Evolutionary conservation across 129 eudicot genomes (phyloP), one percentile per base, ranked within the genome.

Genomic region (Tanacetum coccineum): DNA sequence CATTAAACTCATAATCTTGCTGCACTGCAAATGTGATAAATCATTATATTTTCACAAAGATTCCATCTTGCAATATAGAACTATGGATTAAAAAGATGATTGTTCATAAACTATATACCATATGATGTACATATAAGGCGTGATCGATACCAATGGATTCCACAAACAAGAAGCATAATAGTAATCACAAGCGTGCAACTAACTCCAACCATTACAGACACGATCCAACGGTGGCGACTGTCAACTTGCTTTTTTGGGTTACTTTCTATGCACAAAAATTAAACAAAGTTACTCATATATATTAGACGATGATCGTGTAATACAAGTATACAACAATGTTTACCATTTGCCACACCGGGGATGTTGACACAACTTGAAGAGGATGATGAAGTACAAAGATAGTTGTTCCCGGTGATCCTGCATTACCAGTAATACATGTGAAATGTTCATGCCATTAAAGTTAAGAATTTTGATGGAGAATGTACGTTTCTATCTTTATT

Each of bases 341-440:
- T 85, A 91, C 98, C 91, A 76, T 81, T 81, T 49, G 74, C 77
- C 72, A 86, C 82, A 59, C 66, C 74, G 44, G 88, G 79, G 66
- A 56, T 69, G 6, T 76, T 76, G 62, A 61, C 80, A 75, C 97
- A 91, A 54, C 71, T 78, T 73, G 79, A 79, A 13, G 87, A 56
- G 21, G 94, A 78, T 53, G 85, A 77, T 26, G 98, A 81, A 58
- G 88, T 72, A 82, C 96, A 91, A 28, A 91, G 96, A 76, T 81
- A 91, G 63, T 36, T 82, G 81, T 91, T 91, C 60, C 98, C 96
- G 6, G 85, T 80, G 55, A 91, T 81, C 79, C 98, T 91, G 85
- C 72, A 80, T 13, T 28, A 40, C 15, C 64, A 4, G 9, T 51
- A 59, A 25, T 74, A 57, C 20, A 32, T 21, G n/a, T 30, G 7